Evolutionary conservation across 129 eudicot genomes (phyloP), one percentile per base, ranked within the genome.

Genomic region (Logfia minima): DNA sequence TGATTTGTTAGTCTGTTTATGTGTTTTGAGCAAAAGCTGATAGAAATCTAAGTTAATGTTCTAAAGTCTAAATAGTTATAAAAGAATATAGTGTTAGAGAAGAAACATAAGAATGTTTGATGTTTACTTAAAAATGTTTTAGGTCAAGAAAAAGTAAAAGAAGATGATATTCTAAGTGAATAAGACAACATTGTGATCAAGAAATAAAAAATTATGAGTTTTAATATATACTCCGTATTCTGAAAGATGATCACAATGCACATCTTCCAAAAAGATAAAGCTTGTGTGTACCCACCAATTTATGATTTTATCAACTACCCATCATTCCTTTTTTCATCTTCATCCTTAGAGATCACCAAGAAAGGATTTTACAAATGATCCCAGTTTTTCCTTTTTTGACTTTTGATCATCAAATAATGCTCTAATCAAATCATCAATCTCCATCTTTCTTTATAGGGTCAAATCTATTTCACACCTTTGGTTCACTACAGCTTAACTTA

Each of bases 211-310:
- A 13, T 22, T 19, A 37, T 22, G 28, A 53, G 77, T 61, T 39
- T 48, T 17, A 39, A 8, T 14, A 63, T 24, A 74, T 61, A 43
- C 43, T 70, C 32, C 17, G 37, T 61, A 43, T 69, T 70, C 32
- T 23, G 37, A 75, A 61, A 62, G 79, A 65, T 76, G 52, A 76
- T 64, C 51, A 56, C 61, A 39, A 19, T 29, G 64, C 79, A 80
- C 84, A 67, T 55, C 58, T 68, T 58, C 67, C 80, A 74, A 80
- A 64, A 75, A 75, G 73, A 74, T 80, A 43, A 59, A 55, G 62
- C 18, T 73, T 73, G 58, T 80, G 29, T 52, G 74, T 72, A 61
- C 65, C 77, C 71, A 78, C 64, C 68, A 37, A 58, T 58, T n/a
- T 58, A 58, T 58, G 63, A 51, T 39, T 59, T 70, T 31, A 63